Base-by-base conservation (phyloP, 1,284 basidiomycete species). In the Irpex rosettiformis region DNA sequence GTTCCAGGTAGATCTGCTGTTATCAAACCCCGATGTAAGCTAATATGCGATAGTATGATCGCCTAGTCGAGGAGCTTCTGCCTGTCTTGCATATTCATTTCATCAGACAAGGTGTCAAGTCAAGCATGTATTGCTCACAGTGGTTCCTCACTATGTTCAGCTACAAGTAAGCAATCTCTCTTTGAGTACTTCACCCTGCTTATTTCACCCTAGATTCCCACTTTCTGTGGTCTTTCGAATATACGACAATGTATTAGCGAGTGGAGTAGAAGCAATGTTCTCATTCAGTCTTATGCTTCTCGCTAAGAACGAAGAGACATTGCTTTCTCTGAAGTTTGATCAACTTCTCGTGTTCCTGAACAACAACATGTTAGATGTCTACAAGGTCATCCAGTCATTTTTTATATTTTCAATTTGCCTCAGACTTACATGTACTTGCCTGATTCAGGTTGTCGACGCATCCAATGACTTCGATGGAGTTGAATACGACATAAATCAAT, bases 111-210 rank as follows among this genome's bases (percentile, higher is more conserved):
- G 96, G 96, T 30, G 79, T 98, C 69, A 97, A 96, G 73, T 94
- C 93, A 53, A 95, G 91, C 75, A 98, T 98, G 95, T 99, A 92
- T 70, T 91, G 88, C 67, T 94, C 91, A 16, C 95, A 98, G 69
- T 99, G 97, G 96, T 98, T 98, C 75, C 82, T 99, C 72, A 99
- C 96, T 0, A 79, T 99, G 70, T 99, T 98, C 77, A 94, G 93
- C 66, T 96, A 95, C 73, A 85, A 91, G 91, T 89, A 67, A 65
- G 83, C 33, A 21, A 33, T 21, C 18, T 40, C 55, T 37, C 56
- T 24, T 48, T 52, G n/a, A 29, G 33, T 43, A 28, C 24, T 52
- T 28, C 13, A 30, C 37, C n/a, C 18, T 0, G 13, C 27, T 28
- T 52, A n/a, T 16, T 28, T 7, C 1, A 8, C 27, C 4, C 21